Base-by-base conservation (phyloP, 192 early-diverging fungal genomes). In the Backusella liffmaniae region DNA sequence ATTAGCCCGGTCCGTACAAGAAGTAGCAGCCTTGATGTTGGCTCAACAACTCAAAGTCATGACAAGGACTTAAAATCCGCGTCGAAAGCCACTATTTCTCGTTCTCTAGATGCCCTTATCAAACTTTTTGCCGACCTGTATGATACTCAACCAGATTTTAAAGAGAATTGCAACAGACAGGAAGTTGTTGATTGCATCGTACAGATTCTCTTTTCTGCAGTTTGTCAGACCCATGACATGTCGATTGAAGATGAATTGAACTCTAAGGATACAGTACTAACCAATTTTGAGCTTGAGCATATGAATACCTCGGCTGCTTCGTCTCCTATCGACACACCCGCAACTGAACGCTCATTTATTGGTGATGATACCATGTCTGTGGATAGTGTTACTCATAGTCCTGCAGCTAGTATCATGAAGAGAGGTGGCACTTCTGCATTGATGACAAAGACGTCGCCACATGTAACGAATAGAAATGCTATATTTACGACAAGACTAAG, bases 141-240 rank as follows among this genome's bases (percentile, higher is more conserved):
- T 32, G 36, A 49, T 37, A 32, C 59, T 23, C 32, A 66, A 30
- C 65, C 49, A 30, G 81, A 86, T 21, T 86, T 91, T 53, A 86
- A 81, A 68, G 90, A 91, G 16, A 76, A 78, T 26, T 85, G 88
- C 59, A 68, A 68, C 4, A 85, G 80, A 7, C 77, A 77, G 8
- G 90, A 92, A 34, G 78, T 83, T 23, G 73, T 90, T 62, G 89
- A 89, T 70, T 79, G 74, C 15, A 71, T 92, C 15, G 78, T 91
- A 23, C 75, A 79, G 21, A 84, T 88, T 29, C 26, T 91, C 4
- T 92, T 91, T 72, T 82, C 79, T 21, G 77, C 91, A 23, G 83
- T 90, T 10, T 88, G 85, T 56, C 70, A 44, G 12, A 73, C 80
- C 16, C 84, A 84, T 69, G 75, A 72, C 5, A 72, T 87, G 59